These are phyloP conservation scores for Scalesia atractyloides DNA, from an alignment of 129 eudicot species.

Conservation along the genomic window DNA sequence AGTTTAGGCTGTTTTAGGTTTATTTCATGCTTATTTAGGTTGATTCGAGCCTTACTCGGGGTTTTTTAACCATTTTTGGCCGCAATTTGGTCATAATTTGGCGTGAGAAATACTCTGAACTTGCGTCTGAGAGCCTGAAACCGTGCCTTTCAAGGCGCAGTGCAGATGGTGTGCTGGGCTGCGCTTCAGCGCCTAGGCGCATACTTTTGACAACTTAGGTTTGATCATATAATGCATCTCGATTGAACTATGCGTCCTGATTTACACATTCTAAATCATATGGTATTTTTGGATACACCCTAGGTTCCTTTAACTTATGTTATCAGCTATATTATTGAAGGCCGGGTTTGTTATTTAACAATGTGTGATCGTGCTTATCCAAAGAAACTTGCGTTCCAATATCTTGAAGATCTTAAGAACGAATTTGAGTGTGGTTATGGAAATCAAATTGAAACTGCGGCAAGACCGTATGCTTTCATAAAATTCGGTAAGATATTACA, in stretches of 20 bases:
- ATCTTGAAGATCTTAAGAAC: slow-evolving; percentile 89
- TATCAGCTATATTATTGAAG: slow-evolving; percentile 85
- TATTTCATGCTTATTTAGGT: too few species aligned
- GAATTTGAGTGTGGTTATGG: slow-evolving; percentile 97
- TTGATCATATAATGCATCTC: too few species aligned
- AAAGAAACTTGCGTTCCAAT: slow-evolving; percentile 97
- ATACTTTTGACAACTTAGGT: too few species aligned
- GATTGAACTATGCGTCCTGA: slow-evolving; percentile 15
- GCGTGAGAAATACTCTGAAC: too few species aligned
- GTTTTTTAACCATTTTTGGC: too few species aligned
- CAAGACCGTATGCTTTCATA: slow-evolving; percentile 96
- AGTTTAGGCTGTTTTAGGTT: too few species aligned
- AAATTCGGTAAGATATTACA: slow-evolving; percentile 65
- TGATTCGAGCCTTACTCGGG: too few species aligned
- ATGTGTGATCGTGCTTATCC: slow-evolving; percentile 99
- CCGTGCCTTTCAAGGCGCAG: too few species aligned
- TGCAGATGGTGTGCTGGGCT: too few species aligned
- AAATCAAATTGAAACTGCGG: slow-evolving; percentile 98
- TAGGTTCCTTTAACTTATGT: slow-evolving; percentile 49
- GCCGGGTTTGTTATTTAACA: slow-evolving; percentile 92
- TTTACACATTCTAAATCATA: not conserved
- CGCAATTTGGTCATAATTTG: too few species aligned
- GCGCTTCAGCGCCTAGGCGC: too few species aligned
- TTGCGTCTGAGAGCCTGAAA: too few species aligned
- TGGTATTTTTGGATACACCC: not conserved